A percentile compares a stretch with the other conserved stretches of the same genome.
Evolutionary conservation across 208 protist species (phyloP).

Genomic region (Leishmania aethiopica): DNA sequence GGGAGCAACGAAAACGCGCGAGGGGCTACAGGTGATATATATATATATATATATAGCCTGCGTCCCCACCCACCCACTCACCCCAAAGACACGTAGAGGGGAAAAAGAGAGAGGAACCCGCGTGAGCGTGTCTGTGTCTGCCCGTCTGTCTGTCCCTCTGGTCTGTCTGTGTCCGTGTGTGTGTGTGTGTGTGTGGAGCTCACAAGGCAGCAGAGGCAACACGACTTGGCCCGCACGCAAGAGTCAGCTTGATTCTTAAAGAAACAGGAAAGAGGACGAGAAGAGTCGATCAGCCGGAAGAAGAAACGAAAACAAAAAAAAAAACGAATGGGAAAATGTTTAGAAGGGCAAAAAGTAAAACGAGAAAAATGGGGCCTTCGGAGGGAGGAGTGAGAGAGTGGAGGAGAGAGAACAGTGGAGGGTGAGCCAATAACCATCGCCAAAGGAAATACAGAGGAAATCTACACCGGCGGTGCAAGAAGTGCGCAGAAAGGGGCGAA

Average conservation of each 20-base stretch:
- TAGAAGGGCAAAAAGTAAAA: not conserved
- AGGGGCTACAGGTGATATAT: no score
- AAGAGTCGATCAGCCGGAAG: not conserved
- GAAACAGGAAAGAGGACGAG: not conserved
- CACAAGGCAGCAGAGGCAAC: not conserved
- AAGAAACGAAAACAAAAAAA: no score
- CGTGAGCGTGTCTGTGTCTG: no score
- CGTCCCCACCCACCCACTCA: no score
- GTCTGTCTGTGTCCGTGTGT: no score
- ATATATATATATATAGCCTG: not conserved
- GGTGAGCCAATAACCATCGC: conserved; percentile 4
- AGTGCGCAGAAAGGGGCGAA: not conserved
- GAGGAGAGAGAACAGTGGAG: not conserved
- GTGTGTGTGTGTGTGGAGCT: not conserved
- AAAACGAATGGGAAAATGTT: not conserved
- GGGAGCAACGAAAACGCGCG: no score
- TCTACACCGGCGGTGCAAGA: not conserved
- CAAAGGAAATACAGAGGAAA: conserved; percentile 14
- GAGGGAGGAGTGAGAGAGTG: not conserved
- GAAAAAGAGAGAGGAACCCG: no score
- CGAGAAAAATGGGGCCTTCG: not conserved
- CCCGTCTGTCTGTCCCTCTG: no score
- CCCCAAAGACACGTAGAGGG: not conserved
- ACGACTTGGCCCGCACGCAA: not conserved
- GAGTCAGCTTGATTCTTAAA: no score